Base-by-base conservation (phyloP, 192 early-diverging fungal species). In the Coemansia sp. region DNA sequence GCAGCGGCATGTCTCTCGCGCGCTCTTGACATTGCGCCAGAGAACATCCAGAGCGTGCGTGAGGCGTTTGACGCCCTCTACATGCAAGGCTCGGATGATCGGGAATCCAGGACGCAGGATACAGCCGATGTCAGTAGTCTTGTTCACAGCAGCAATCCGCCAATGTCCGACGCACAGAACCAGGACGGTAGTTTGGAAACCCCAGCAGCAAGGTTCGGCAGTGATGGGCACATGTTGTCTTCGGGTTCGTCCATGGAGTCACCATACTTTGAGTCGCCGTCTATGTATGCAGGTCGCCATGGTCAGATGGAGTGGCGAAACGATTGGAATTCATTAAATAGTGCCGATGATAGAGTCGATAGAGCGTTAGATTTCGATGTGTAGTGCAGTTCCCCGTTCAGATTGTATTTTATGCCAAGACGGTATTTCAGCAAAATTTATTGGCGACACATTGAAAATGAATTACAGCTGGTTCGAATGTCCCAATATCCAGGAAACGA, bases 51-150 rank as follows among this genome's bases (percentile, higher is more conserved):
- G 48, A 79, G 73, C 35, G 81, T 84, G 36, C 73, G 67, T 53
- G 81, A 84, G 67, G 77, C 77, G 20, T 76, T 84, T 70, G 81
- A 84, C 46, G 73, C 81, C 11, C 70, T 84, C 30, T 84, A 84
- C 20, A 38, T 70, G 62, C 77, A 84, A 35, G 67, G 72, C 24
- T 35, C 65, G 6, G 69, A 63, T 0, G 66, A 68, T 14, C 56
- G 43, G 41, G 58, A 63, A 15, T 35, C 38, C 46, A n/a, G 30
- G 41, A 44, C 51, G 1, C 63, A 66, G n/a, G 67, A 62, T n/a
- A 20, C 30, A 30, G 68, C 20, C 38, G 49, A 62, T 6, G 49
- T 39, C 5, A 67, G 63, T 9, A 67, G 63, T 15, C 5, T 14
- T 14, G 57, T 33, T 38, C 33, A 33, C 23, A 33, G 26, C 26